Percentiles rank a stretch among this genome's conserved stretches.
Evolutionary conservation across 352 stramenopile genomes (phyloP).

Genomic region (Pythium brachiatum): DNA sequence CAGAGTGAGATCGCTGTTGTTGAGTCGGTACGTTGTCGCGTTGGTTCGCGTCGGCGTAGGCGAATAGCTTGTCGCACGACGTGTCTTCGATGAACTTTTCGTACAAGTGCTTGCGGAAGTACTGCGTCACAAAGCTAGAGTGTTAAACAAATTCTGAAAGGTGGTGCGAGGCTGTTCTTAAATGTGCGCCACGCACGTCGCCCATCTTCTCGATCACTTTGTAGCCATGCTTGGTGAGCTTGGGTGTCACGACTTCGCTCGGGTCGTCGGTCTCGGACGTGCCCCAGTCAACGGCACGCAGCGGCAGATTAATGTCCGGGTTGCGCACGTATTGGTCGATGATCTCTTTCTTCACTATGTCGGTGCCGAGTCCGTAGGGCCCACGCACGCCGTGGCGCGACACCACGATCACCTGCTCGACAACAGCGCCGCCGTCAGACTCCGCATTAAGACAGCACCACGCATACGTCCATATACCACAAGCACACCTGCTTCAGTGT

Average conservation of each 20-base stretch:
- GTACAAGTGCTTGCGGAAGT: slow-evolving; percentile 72
- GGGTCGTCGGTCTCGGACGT: slow-evolving; percentile 67
- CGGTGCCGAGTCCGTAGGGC: slow-evolving; percentile 64
- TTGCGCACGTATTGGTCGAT: slow-evolving; percentile 65
- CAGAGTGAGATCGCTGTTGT: not conserved
- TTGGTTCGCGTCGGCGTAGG: slow-evolving; percentile 71
- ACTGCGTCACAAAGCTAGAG: slow-evolving; percentile 32
- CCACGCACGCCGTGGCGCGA: slow-evolving; percentile 71
- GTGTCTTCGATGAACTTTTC: slow-evolving; percentile 48
- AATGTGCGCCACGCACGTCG: slow-evolving; percentile 39
- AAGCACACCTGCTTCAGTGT: slow-evolving; percentile 16
- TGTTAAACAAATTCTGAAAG: slow-evolving; percentile 3
- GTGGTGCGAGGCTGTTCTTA: too few relatives aligned
- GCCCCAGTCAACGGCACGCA: slow-evolving; percentile 56
- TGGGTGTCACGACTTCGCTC: slow-evolving; percentile 62
- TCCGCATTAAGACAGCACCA: not conserved
- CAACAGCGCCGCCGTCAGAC: not conserved
- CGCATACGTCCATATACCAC: not conserved
- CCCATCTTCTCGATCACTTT: slow-evolving; percentile 63
- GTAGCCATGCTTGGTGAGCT: slow-evolving; percentile 76
- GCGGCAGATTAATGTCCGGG: slow-evolving; percentile 48
- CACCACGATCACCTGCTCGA: slow-evolving; percentile 56
- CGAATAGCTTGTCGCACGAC: slow-evolving; percentile 54
- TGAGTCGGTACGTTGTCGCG: slow-evolving; percentile 56
- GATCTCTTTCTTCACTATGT: slow-evolving; percentile 40